Conservation (phyloP, 768 basidiomycete species). For the Pleurotus giganteus region DNA sequence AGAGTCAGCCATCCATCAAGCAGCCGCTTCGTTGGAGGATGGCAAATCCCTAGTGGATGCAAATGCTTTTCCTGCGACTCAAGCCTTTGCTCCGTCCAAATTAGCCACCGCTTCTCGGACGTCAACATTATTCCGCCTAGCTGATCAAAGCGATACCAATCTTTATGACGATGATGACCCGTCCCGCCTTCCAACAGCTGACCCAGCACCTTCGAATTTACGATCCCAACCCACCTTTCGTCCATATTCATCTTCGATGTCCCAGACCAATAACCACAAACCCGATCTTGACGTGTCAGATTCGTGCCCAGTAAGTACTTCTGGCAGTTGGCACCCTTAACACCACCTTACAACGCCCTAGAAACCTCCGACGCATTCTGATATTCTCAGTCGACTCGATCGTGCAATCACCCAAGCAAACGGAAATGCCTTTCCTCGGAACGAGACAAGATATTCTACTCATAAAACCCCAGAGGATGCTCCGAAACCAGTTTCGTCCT, state of each 20-base stretch:
- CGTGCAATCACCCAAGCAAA: conserved; percentile 3
- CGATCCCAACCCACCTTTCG: not conserved
- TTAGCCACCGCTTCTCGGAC: conserved; percentile 16
- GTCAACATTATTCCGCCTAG: conserved; percentile 2
- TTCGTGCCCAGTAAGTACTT: not conserved
- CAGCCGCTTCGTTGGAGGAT: conserved; percentile 12
- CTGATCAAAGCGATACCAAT: conserved; percentile 2
- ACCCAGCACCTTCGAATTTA: conserved; percentile 6
- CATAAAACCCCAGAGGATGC: not conserved
- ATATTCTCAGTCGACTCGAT: conserved; percentile 5
- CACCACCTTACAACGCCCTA: conserved; percentile 22
- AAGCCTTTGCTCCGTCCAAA: conserved; percentile 30
- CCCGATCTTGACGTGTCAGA: not conserved
- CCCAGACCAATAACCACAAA: not conserved
- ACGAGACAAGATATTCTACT: not conserved
- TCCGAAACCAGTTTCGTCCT: not conserved
- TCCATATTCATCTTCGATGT: not conserved
- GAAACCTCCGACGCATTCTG: conserved; percentile 2
- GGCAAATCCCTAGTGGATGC: conserved; percentile 13
- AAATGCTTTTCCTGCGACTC: conserved; percentile 21
- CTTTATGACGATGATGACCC: not conserved
- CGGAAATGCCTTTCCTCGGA: conserved; percentile 6
- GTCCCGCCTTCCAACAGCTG: not conserved
- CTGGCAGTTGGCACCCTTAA: conserved; percentile 23
- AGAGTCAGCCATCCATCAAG: conserved; percentile 23